These are phyloP conservation scores for Geotrichum siamense DNA, from an alignment of 1,139 yeast genomes.

Conservation along the genomic window DNA sequence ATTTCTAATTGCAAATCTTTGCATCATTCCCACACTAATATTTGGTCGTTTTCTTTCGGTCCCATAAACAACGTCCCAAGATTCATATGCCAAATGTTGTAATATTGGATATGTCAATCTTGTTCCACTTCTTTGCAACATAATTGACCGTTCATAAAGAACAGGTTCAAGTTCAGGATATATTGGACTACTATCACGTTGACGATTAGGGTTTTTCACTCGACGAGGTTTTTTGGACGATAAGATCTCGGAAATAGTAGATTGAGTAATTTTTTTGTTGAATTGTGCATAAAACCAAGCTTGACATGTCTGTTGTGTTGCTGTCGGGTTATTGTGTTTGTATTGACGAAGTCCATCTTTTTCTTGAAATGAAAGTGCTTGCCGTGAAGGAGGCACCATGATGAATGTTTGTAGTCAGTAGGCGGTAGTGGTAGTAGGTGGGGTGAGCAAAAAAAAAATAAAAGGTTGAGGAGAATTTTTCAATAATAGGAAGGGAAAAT, in stretches of 20 bases:
- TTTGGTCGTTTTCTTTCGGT: not conserved
- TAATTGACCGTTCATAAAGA: constrained; percentile 4
- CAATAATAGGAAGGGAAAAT: not conserved
- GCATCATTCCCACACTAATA: constrained; percentile 13
- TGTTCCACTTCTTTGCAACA: constrained; percentile 5
- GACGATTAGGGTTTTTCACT: constrained; percentile 10
- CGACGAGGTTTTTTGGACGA: constrained; percentile 7
- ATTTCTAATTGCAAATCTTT: constrained; percentile 9
- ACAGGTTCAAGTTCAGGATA: constrained; percentile 12
- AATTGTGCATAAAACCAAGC: constrained; percentile 6
- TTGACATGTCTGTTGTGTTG: constrained; percentile 11
- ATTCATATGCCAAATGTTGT: constrained; percentile 10
- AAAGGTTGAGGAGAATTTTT: too few relatives aligned
- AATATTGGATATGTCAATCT: constrained; percentile 6
- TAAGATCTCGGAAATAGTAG: constrained; percentile 12
- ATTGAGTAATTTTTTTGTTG: constrained; percentile 8
- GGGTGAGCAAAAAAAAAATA: too few relatives aligned
- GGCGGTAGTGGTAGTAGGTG: too few relatives aligned
- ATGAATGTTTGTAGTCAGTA: not conserved
- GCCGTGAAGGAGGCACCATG: constrained; percentile 7
- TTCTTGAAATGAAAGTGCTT: constrained; percentile 12
- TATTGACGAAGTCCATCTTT: constrained; percentile 7
- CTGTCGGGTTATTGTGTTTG: constrained; percentile 5
- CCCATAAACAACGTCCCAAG: constrained; percentile 7
- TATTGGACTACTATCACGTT: constrained; percentile 10